phyloP scores from a whole-genome alignment of 2,329 filamentous ascomycete genomes.

The Sclerotinia trifoliorum region DNA sequence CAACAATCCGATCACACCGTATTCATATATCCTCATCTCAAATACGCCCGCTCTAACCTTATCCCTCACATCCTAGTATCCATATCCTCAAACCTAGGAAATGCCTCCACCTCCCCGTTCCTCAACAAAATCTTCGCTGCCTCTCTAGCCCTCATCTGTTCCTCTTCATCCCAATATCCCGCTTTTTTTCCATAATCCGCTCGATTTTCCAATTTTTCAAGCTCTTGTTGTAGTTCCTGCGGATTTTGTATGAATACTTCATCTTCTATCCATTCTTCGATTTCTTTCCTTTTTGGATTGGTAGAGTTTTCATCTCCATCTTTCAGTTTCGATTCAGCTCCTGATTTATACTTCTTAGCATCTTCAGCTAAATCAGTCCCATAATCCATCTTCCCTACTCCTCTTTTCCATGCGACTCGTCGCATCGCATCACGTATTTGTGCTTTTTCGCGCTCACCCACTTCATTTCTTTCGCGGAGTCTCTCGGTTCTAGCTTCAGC shows the following conservation, averaged over 20 bases:
- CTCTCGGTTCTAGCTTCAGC: not conserved
- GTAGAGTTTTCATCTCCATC: not conserved
- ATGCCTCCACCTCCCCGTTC: slow-evolving; percentile 13
- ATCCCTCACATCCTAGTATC: not conserved
- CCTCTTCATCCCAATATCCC: slow-evolving; percentile 2
- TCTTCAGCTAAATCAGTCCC: slow-evolving; percentile 14
- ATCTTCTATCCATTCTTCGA: slow-evolving; percentile 18
- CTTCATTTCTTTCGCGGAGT: not conserved
- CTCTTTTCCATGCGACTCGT: slow-evolving; percentile 16
- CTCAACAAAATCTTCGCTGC: not conserved
- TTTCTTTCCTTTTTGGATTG: not conserved
- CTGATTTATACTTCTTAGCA: not conserved
- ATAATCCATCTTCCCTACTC: slow-evolving; percentile 19
- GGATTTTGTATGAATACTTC: slow-evolving; percentile 8
- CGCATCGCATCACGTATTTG: slow-evolving; percentile 17
- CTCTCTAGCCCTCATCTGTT: not conserved
- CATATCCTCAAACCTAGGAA: slow-evolving; percentile 19
- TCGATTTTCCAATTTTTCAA: slow-evolving; percentile 2
- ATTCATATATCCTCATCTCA: too few species aligned
- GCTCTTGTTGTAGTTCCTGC: not conserved
- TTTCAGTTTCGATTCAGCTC: not conserved
- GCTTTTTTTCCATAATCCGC: slow-evolving; percentile 14
- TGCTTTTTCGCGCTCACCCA: not conserved
- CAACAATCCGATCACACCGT: too few species aligned
- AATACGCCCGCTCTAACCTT: not conserved